Evolutionary conservation across 2,329 filamentous ascomycete genomes (phyloP), one percentile per base, ranked within the genome.

Genomic region (Sarocladium brachiariae): DNA sequence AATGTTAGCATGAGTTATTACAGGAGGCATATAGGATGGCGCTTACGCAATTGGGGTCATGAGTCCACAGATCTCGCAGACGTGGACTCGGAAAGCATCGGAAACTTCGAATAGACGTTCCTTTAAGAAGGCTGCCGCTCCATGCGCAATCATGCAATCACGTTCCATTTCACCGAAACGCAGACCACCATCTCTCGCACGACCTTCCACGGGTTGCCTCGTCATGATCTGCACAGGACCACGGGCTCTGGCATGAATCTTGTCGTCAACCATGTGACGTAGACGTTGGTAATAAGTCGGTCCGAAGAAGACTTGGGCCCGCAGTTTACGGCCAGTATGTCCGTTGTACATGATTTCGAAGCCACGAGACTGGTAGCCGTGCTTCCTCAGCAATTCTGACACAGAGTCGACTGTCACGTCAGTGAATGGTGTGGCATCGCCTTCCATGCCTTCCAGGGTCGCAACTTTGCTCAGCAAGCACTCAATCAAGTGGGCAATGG

Each of bases 141-240:
- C 93, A 67, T 99, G 95, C n/a, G 95, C 90, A 75, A 99, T 99
- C 93, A 99, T 99, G 69, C 93, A 99, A 81, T 99, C 95, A 74
- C 95, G 92, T 72, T 99, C 95, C 93, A 99, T 99, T 77, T 99
- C 93, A 84, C 93, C 93, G 82, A 99, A 99, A 66, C 95, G 92
- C 39, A 99, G 80, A 76, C 93, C 93, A 79, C 93, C 93, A 66
- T 99, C 95, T 70, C 95, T 79, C 3, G 93, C 93, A 81, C 95
- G 88, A 86, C 93, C 93, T 72, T 99, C 93, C 13, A 99, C 93
- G 16, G 93, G 93, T 70, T 99, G 93, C 52, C 95, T 80, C 2
- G 93, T 99, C 73, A 99, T 81, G 63, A 99, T 99, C 71, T 99
- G 93, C 19, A 96, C 88, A 1, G 93, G 93, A 31, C 95, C 93